phyloP scores from a whole-genome alignment of 1,284 basidiomycete genomes.

The Puccinia sorghi region DNA sequence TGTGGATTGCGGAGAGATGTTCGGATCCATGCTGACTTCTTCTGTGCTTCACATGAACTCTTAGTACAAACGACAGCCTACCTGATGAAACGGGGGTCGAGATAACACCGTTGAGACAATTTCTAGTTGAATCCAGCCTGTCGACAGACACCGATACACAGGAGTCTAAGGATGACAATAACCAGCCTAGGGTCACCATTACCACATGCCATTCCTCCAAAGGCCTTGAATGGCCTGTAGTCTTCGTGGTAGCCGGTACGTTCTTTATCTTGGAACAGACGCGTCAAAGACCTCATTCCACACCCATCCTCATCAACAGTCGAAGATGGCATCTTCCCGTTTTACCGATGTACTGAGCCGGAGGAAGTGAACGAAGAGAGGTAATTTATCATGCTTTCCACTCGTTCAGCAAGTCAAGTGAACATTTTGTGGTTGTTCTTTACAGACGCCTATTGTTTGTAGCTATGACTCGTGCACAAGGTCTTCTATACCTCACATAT shows the following conservation, averaged over 20 bases:
- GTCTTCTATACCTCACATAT: conserved; percentile 69
- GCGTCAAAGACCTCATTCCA: conserved; percentile 52
- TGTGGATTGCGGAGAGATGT: neutral
- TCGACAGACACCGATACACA: conserved; percentile 75
- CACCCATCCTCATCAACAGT: conserved; percentile 60
- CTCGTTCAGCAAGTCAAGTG: neutral
- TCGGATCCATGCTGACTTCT: conserved; percentile 31
- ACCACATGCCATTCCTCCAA: conserved; percentile 88
- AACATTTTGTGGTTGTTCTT: neutral
- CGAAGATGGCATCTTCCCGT: conserved; percentile 76
- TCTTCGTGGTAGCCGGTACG: conserved; percentile 72
- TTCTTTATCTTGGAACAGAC: conserved; percentile 1
- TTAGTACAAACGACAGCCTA: neutral
- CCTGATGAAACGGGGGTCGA: conserved; percentile 12
- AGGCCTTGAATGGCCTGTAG: conserved; percentile 87
- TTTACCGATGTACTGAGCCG: conserved; percentile 65
- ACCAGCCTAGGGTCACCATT: conserved; percentile 78
- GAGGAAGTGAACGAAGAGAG: conserved; percentile 80
- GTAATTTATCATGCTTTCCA: conserved; percentile 59
- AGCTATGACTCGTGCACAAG: conserved; percentile 83
- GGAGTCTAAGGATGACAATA: conserved; percentile 65
- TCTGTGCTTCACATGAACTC: conserved; percentile 59
- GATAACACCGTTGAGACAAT: conserved; percentile 72
- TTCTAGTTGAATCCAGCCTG: conserved; percentile 80
- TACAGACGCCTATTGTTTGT: conserved; percentile 78